These are phyloP conservation scores for Thielaviopsis musarum DNA, from an alignment of 2,329 filamentous ascomycete species.

Conservation along the genomic window DNA sequence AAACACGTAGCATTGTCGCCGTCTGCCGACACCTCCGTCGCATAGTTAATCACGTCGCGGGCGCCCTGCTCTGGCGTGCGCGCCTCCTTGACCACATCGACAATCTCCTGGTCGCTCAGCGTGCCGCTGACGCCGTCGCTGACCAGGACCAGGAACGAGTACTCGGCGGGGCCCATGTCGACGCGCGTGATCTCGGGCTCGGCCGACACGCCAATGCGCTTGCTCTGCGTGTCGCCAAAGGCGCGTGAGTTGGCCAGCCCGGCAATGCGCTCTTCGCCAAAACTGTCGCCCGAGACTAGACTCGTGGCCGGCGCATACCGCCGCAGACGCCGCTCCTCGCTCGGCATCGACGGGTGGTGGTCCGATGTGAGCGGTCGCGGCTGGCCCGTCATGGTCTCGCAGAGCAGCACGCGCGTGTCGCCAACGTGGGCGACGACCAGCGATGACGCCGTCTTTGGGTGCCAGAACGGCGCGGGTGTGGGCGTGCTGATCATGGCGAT, in stretches of 20 bases:
- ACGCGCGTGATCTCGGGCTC: slow-evolving; percentile 76
- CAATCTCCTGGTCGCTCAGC: slow-evolving; percentile 82
- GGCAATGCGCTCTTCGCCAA: slow-evolving; percentile 89
- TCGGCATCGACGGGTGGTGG: slow-evolving; percentile 79
- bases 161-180: slow-evolving; percentile 69
- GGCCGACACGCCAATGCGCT: slow-evolving; percentile 83
- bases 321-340: slow-evolving; percentile 67
- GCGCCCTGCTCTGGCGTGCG: slow-evolving; percentile 78
- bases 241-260: slow-evolving; percentile 86
- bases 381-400: slow-evolving; percentile 66
- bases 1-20: slow-evolving; percentile 56
- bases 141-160: slow-evolving; percentile 75
- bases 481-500: slow-evolving; percentile 83
- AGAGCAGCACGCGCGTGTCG: slow-evolving; percentile 81
- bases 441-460: slow-evolving; percentile 70
- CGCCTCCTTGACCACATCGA: slow-evolving; percentile 89
- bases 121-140: slow-evolving; percentile 80
- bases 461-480: slow-evolving; percentile 86
- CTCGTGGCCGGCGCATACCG: slow-evolving; percentile 60
- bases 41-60: slow-evolving; percentile 64
- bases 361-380: slow-evolving; percentile 73
- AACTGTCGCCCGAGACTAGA: slow-evolving; percentile 78
- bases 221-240: slow-evolving; percentile 83
- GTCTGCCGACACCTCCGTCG: slow-evolving; percentile 59
- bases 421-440: slow-evolving; percentile 81